Percentiles rank a stretch among this genome's conserved stretches.
Conservation (phyloP, 1,284 basidiomycete species). For the Pseudozyma thailandica region DNA sequence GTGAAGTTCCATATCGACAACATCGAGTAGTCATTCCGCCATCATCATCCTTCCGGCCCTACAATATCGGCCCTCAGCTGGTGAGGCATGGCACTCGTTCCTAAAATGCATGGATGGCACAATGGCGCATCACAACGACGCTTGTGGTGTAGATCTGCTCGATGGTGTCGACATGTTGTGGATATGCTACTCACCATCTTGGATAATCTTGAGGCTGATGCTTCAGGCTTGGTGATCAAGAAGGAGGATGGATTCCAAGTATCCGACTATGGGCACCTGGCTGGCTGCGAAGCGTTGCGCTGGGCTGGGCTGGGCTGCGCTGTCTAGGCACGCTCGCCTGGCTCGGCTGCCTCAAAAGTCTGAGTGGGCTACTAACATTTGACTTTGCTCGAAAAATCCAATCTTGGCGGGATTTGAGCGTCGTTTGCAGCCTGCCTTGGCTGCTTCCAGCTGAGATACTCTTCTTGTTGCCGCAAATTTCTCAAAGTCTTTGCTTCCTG, state of each 20-base stretch:
- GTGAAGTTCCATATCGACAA: slow-evolving; percentile 4
- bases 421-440: background rate
- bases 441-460: background rate
- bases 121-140: slow-evolving; percentile 9
- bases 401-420: background rate
- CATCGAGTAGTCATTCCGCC: background rate
- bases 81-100: too few relatives aligned
- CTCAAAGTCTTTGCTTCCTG: background rate
- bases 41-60: background rate
- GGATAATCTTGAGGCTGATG: slow-evolving; percentile 49
- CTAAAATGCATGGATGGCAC: slow-evolving; percentile 22
- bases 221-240: slow-evolving; percentile 52
- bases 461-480: background rate
- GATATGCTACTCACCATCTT: slow-evolving; percentile 44
- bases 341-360: too few relatives aligned
- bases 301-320: background rate
- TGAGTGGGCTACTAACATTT: too few relatives aligned
- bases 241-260: slow-evolving; percentile 32
- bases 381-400: background rate
- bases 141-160: background rate
- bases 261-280: slow-evolving; percentile 17
- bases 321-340: too few relatives aligned
- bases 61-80: background rate
- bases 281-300: background rate
- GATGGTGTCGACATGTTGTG: slow-evolving; percentile 11